These are phyloP conservation scores for Polyporus tsugae DNA, from an alignment of 1,284 basidiomycete genomes.

Conservation along the genomic window DNA sequence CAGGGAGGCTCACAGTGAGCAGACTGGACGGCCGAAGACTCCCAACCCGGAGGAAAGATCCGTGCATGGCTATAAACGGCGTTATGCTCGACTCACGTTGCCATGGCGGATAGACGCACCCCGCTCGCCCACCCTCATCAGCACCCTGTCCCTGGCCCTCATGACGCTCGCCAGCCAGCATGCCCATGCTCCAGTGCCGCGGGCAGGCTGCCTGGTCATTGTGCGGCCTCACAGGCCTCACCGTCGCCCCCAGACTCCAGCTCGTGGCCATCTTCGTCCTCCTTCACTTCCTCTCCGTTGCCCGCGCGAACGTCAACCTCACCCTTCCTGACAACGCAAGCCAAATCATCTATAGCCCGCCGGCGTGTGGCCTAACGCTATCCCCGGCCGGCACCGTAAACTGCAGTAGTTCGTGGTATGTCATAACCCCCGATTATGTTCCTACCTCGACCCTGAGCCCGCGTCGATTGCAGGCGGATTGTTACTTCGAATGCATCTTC, in stretches of 20 bases:
- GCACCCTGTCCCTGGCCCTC: slow-evolving; percentile 25
- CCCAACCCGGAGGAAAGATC: slow-evolving; percentile 8
- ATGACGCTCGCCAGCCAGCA: slow-evolving; percentile 32
- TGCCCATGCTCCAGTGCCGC: slow-evolving; percentile 24
- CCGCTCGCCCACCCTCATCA: slow-evolving; percentile 24
- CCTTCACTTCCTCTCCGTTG: slow-evolving; percentile 10
- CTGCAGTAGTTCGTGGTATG: slow-evolving; percentile 41
- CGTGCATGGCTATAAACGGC: slow-evolving; percentile 26
- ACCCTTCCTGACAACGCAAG: slow-evolving; percentile 40
- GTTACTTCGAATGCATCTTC: slow-evolving; percentile 34
- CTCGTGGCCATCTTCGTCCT: slow-evolving; percentile 8
- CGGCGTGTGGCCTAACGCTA: slow-evolving; percentile 37
- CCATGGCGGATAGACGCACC: slow-evolving; percentile 34
- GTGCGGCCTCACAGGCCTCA: slow-evolving; percentile 5
- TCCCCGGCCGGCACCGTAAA: slow-evolving; percentile 23
- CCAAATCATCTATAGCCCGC: slow-evolving; percentile 41
- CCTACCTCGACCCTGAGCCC: not conserved
- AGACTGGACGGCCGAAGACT: not conserved
- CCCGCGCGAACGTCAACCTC: slow-evolving; percentile 30
- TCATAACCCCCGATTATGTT: slow-evolving; percentile 6
- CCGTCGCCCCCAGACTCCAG: slow-evolving; percentile 13
- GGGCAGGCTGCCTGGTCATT: slow-evolving; percentile 17
- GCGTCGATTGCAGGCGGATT: slow-evolving; percentile 35
- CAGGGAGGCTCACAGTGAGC: not conserved
- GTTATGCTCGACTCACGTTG: slow-evolving; percentile 26